phyloP scores from a whole-genome alignment of 2,329 filamentous ascomycete genomes.

The Cladophialophora bantiana region DNA sequence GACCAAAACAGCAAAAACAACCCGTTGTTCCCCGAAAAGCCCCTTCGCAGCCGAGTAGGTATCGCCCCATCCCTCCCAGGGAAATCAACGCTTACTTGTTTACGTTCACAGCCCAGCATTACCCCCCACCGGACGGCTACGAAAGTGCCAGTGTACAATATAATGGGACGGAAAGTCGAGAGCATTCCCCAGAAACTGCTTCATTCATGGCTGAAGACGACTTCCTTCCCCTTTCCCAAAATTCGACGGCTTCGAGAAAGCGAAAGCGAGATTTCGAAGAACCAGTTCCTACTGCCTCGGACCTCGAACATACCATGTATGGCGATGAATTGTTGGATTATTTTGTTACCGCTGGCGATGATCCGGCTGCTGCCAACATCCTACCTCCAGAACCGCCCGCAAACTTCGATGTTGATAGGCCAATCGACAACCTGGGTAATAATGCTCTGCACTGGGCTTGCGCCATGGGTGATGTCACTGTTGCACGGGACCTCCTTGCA shows the following conservation, averaged over 20 bases:
- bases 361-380: constrained; percentile 65
- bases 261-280: constrained; percentile 75
- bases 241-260: constrained; percentile 66
- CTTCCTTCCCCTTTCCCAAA: constrained; percentile 73
- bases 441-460: constrained; percentile 97
- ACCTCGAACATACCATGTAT: constrained; percentile 88
- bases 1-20: constrained; percentile 77
- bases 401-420: constrained; percentile 85
- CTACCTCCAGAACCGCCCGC: constrained; percentile 78
- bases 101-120: constrained; percentile 26
- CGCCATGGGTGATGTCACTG: constrained; percentile 93
- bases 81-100: background rate
- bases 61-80: background rate
- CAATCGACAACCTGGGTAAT: constrained; percentile 92
- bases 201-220: constrained; percentile 87
- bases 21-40: constrained; percentile 68
- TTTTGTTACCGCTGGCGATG: constrained; percentile 85
- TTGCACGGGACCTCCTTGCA: constrained; percentile 84
- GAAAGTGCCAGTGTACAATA: constrained; percentile 69
- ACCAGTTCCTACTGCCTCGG: constrained; percentile 55
- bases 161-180: constrained; percentile 80
- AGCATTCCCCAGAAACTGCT: constrained; percentile 80
- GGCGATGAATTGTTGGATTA: constrained; percentile 94
- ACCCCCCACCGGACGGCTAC: constrained; percentile 65
- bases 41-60: constrained; percentile 46